Evolutionary conservation across 768 basidiomycete species (phyloP).

Genomic region (Dentipellis fragilis): DNA sequence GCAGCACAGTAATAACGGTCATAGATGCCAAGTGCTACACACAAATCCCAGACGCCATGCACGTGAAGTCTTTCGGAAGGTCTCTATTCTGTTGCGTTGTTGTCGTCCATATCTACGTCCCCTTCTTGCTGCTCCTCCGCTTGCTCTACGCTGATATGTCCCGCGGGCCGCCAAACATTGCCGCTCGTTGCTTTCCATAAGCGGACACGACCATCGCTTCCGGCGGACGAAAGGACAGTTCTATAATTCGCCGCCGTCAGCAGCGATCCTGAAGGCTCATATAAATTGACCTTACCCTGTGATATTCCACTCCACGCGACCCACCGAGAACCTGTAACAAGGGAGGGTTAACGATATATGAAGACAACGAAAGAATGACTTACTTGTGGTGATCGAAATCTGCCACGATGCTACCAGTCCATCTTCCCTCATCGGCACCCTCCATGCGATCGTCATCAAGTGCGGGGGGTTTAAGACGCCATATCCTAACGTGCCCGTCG

Average conservation of each 20-base stretch:
- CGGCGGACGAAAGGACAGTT: constrained; percentile 73
- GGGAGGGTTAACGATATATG: neutral
- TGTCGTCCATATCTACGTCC: constrained; percentile 37
- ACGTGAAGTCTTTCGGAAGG: neutral
- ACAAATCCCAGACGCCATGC: too few relatives aligned
- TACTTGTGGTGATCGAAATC: constrained; percentile 86
- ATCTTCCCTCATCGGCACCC: constrained; percentile 39
- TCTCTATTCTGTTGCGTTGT: constrained; percentile 3
- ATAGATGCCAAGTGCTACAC: too few relatives aligned
- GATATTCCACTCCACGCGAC: constrained; percentile 91
- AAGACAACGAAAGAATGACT: constrained; percentile 13
- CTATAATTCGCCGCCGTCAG: constrained; percentile 26
- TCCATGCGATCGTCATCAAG: constrained; percentile 29
- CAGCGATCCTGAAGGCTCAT: neutral
- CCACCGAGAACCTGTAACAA: constrained; percentile 52
- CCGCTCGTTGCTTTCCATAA: constrained; percentile 81
- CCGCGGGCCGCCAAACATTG: constrained; percentile 77
- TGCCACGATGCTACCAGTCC: constrained; percentile 69
- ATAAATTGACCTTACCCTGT: constrained; percentile 44
- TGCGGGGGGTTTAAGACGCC: constrained; percentile 61
- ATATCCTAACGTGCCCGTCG: constrained; percentile 85
- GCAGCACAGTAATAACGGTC: too few relatives aligned
- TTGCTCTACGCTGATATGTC: constrained; percentile 75
- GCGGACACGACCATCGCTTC: constrained; percentile 74
- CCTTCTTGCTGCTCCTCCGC: constrained; percentile 37